phyloP scores from a whole-genome alignment of 176 grass and related monocot species.

The Lolium rigidum region DNA sequence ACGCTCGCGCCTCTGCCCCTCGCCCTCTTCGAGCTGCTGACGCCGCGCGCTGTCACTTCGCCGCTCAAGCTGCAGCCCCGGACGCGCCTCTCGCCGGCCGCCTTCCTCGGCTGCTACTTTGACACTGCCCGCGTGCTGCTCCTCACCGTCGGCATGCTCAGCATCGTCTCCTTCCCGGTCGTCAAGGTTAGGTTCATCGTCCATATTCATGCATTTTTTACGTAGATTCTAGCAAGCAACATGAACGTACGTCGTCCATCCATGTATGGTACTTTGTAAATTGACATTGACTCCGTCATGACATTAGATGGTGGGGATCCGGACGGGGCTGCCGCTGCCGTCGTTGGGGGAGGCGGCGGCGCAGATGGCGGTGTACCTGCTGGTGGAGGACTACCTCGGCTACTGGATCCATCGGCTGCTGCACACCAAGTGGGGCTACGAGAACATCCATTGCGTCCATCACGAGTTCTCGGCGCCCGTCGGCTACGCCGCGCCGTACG shows the following conservation, averaged over 20 bases:
- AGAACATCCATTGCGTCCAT: slow-evolving; percentile 66
- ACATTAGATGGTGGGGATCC: slow-evolving; percentile 40
- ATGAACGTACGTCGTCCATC: too few species aligned
- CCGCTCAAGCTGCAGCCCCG: neutral
- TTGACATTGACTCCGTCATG: neutral
- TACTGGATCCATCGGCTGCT: slow-evolving; percentile 73
- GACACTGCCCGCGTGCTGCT: slow-evolving; percentile 48
- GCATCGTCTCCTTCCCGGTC: slow-evolving; percentile 53
- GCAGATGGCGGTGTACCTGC: slow-evolving; percentile 58
- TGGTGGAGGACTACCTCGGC: slow-evolving; percentile 61
- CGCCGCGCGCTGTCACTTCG: neutral
- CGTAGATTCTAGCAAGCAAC: too few species aligned
- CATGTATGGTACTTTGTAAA: too few species aligned
- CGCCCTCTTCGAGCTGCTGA: neutral
- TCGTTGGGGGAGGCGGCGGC: slow-evolving; percentile 51
- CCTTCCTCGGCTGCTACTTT: neutral
- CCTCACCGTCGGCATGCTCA: slow-evolving; percentile 50
- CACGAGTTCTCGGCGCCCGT: slow-evolving; percentile 68
- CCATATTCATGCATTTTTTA: neutral
- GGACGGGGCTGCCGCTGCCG: slow-evolving; percentile 59
- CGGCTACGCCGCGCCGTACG: slow-evolving; percentile 58
- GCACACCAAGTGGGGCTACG: slow-evolving; percentile 55
- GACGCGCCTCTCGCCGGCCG: neutral
- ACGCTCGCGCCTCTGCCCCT: neutral
- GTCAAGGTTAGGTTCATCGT: slow-evolving; percentile 45